These are phyloP conservation scores for Apium graveolens DNA, from an alignment of 129 eudicot genomes.

Conservation along the genomic window DNA sequence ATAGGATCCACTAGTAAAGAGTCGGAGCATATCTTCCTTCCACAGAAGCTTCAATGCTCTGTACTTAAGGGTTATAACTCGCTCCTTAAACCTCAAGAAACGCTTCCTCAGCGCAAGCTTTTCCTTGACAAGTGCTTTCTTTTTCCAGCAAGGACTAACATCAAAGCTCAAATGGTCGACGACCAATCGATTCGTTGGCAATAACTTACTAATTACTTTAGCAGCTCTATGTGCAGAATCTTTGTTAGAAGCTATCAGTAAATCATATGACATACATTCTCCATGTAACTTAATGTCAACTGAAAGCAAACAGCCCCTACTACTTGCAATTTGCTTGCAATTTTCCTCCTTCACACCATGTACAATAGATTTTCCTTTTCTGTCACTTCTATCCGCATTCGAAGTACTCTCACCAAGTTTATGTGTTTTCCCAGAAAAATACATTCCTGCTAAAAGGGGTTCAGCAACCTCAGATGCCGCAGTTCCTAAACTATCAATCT, in stretches of 20 bases:
- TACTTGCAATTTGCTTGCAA: slow-evolving; percentile 10
- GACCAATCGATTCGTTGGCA: slow-evolving; percentile 26
- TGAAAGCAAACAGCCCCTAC: slow-evolving; percentile 7
- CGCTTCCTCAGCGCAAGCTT: slow-evolving; percentile 48
- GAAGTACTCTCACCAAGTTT: slow-evolving; percentile 18
- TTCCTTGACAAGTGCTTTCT: slow-evolving; percentile 31
- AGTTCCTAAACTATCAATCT: slow-evolving; percentile 52
- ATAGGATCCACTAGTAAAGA: slow-evolving; percentile 41
- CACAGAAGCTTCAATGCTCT: slow-evolving; percentile 63
- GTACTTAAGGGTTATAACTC: slow-evolving; percentile 51
- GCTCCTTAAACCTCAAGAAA: slow-evolving; percentile 53
- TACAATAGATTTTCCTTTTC: slow-evolving; percentile 17
- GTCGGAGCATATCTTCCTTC: slow-evolving; percentile 59
- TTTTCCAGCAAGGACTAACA: slow-evolving; percentile 10
- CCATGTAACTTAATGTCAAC: slow-evolving; percentile 11
- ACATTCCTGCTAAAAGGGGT: slow-evolving; percentile 14
- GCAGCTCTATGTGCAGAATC: slow-evolving; percentile 37
- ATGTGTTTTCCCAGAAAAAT: background rate
- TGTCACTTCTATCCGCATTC: slow-evolving; percentile 14
- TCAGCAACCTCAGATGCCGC: slow-evolving; percentile 48
- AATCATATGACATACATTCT: slow-evolving; percentile 21
- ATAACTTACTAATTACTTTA: slow-evolving; percentile 46
- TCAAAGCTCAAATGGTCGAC: slow-evolving; percentile 15
- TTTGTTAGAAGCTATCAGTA: slow-evolving; percentile 47
- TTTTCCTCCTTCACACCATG: slow-evolving; percentile 18